Evolutionary conservation across 805 yeast species (phyloP).

Genomic region (Yamadazyma takamatsuzukensis): DNA sequence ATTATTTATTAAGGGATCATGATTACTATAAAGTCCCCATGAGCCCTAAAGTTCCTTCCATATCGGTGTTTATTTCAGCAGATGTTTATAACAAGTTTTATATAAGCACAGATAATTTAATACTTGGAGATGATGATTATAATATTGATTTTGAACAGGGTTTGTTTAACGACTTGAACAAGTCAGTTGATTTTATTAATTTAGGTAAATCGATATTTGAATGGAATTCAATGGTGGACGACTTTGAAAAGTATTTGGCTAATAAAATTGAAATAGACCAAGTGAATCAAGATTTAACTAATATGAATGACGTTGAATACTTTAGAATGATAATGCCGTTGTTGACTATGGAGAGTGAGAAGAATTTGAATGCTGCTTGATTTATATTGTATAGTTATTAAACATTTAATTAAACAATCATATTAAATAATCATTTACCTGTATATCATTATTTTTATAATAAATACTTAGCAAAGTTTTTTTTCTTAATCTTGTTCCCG

Average conservation of each 20-base stretch:
- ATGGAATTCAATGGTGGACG: conserved; percentile 45
- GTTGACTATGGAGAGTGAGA: conserved; percentile 33
- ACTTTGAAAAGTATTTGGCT: conserved; percentile 41
- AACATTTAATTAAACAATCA: too few species aligned
- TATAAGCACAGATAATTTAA: conserved; percentile 28
- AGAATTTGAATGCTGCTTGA: conserved; percentile 28
- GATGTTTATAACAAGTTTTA: conserved; percentile 28
- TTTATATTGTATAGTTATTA: too few species aligned
- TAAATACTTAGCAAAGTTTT: too few species aligned
- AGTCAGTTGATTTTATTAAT: conserved; percentile 19
- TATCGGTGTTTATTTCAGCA: conserved; percentile 28
- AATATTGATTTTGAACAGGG: conserved; percentile 1
- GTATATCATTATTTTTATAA: too few species aligned
- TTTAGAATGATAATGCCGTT: conserved; percentile 37
- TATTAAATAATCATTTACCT: too few species aligned
- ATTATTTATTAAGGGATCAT: conserved; percentile 5
- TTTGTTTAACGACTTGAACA: conserved; percentile 2
- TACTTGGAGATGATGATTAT: conserved; percentile 11
- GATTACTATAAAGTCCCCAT: conserved; percentile 14
- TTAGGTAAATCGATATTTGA: conserved; percentile 52
- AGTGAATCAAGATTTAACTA: conserved; percentile 8
- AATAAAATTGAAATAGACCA: conserved; percentile 27
- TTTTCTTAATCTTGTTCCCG: too few species aligned
- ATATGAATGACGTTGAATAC: conserved; percentile 28
- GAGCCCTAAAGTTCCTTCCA: conserved; percentile 24